Conservation (phyloP, 2,329 filamentous ascomycete genomes). For the Talaromyces sp. region DNA sequence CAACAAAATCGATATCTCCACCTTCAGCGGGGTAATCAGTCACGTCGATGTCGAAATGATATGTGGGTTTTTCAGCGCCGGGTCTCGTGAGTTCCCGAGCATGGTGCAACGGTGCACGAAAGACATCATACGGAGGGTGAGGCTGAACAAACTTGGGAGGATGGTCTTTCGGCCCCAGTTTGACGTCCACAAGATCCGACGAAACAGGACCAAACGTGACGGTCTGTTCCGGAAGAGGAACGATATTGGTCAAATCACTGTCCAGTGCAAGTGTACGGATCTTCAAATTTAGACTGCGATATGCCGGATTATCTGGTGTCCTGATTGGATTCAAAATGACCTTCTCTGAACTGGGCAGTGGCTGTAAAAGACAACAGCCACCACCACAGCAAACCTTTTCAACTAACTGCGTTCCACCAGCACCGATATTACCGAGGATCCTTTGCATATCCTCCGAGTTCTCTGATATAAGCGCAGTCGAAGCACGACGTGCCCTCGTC, state of each 20-base stretch:
- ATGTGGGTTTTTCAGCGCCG: slow-evolving; percentile 93
- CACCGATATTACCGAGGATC: slow-evolving; percentile 52
- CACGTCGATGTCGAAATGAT: slow-evolving; percentile 94
- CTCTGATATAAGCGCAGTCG: slow-evolving; percentile 51
- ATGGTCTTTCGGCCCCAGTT: slow-evolving; percentile 47
- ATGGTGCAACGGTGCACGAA: slow-evolving; percentile 78
- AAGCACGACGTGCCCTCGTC: slow-evolving; percentile 38
- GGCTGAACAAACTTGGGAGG: slow-evolving; percentile 89
- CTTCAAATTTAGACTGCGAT: slow-evolving; percentile 69
- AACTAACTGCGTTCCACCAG: slow-evolving; percentile 48
- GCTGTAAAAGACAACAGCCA: slow-evolving; percentile 58
- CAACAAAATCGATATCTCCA: slow-evolving; percentile 83
- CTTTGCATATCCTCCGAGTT: slow-evolving; percentile 55
- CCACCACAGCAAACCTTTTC: slow-evolving; percentile 61
- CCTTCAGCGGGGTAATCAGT: slow-evolving; percentile 85
- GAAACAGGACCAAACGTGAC: slow-evolving; percentile 55
- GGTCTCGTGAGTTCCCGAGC: slow-evolving; percentile 79
- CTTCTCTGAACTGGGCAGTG: slow-evolving; percentile 39
- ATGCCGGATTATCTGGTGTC: slow-evolving; percentile 77
- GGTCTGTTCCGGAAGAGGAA: slow-evolving; percentile 68
- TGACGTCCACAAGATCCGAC: slow-evolving; percentile 29
- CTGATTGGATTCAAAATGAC: slow-evolving; percentile 33
- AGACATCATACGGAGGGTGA: slow-evolving; percentile 88
- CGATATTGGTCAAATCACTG: slow-evolving; percentile 64
- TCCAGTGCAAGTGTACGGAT: slow-evolving; percentile 67